Conservation (phyloP, 768 basidiomycete species). For the Boletus barrowsii region DNA sequence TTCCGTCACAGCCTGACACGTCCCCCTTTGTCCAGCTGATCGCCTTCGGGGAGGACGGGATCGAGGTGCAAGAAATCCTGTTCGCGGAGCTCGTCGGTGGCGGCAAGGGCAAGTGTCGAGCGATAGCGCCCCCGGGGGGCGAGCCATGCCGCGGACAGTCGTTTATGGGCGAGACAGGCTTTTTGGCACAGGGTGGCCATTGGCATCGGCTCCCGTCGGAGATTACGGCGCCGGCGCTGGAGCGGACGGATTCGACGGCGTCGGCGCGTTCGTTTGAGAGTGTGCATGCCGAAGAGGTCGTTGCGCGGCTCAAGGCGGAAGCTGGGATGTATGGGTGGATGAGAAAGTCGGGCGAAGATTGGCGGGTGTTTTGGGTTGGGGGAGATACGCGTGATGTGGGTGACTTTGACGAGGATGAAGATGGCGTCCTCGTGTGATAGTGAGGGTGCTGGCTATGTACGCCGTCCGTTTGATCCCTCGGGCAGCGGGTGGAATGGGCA, state of each 20-base stretch:
- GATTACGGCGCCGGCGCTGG: constrained; percentile 32
- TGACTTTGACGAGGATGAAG: constrained; percentile 26
- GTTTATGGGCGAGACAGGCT: constrained; percentile 60
- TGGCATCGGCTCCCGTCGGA: constrained; percentile 37
- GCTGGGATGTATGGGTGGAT: constrained; percentile 80
- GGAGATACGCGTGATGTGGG: constrained; percentile 41
- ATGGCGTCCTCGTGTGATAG: constrained; percentile 27
- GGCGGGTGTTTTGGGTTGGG: constrained; percentile 81
- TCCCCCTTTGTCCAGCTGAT: constrained; percentile 62
- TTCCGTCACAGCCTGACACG: not conserved
- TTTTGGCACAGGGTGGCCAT: constrained; percentile 44
- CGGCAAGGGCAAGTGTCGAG: constrained; percentile 33
- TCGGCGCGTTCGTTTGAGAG: constrained; percentile 49
- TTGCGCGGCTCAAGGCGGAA: constrained; percentile 44
- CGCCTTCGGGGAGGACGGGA: constrained; percentile 64
- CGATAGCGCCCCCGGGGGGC: not conserved
- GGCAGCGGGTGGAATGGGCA: not conserved
- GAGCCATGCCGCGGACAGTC: constrained; percentile 54
- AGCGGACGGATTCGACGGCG: constrained; percentile 43
- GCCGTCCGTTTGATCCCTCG: not conserved
- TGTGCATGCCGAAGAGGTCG: constrained; percentile 51
- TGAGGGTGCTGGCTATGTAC: not conserved
- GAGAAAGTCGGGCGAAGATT: constrained; percentile 69
- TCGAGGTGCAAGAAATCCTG: constrained; percentile 71
- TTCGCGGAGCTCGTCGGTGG: constrained; percentile 42